Percentiles rank a stretch among this genome's conserved stretches.
phyloP scores from a whole-genome alignment of 805 yeast species.

The Candida endomychidarum region DNA sequence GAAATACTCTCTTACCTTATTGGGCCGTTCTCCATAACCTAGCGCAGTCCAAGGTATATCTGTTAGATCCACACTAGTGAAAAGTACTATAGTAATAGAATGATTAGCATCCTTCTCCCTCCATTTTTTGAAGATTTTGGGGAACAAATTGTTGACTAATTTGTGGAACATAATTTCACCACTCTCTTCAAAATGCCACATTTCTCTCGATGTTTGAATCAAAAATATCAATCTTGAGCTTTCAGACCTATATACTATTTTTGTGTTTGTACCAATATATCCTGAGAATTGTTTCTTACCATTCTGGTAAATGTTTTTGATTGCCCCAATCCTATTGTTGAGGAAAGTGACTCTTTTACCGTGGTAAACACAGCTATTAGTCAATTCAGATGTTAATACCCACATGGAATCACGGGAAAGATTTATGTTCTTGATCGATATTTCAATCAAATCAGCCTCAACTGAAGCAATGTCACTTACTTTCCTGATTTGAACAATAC shows the following conservation, averaged over 20 bases:
- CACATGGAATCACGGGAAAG: constrained; percentile 93
- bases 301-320: constrained; percentile 61
- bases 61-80: constrained; percentile 73
- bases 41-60: constrained; percentile 54
- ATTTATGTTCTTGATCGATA: constrained; percentile 75
- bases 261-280: constrained; percentile 71
- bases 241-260: constrained; percentile 85
- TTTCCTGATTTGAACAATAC: constrained; percentile 57
- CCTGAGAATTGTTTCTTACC: constrained; percentile 76
- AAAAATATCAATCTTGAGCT: constrained; percentile 81
- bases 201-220: constrained; percentile 87
- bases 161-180: constrained; percentile 94
- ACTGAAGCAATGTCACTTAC: constrained; percentile 44
- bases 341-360: constrained; percentile 66
- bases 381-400: constrained; percentile 64
- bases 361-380: constrained; percentile 62
- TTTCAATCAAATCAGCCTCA: constrained; percentile 81
- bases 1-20: constrained; percentile 73
- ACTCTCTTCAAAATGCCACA: constrained; percentile 98
- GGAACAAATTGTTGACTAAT: constrained; percentile 87
- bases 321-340: constrained; percentile 58
- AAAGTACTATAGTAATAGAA: constrained; percentile 81
- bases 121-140: constrained; percentile 87
- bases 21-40: constrained; percentile 69
- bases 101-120: constrained; percentile 85